These are phyloP conservation scores for Fusarium phyllophilum DNA, from an alignment of 2,329 filamentous ascomycete species.

Conservation along the genomic window DNA sequence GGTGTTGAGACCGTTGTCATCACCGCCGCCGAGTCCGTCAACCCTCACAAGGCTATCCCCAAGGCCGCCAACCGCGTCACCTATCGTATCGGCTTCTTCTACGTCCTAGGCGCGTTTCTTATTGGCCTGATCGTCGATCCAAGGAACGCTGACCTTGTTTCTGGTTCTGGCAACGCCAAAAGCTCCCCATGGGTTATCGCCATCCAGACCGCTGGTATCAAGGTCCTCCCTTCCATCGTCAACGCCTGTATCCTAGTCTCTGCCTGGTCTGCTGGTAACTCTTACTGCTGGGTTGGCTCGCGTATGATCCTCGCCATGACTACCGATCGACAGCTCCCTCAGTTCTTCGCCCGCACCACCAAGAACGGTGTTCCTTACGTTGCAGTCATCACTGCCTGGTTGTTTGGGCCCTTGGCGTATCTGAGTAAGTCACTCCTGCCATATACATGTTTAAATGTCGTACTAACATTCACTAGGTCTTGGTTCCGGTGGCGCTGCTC, in stretches of 20 bases:
- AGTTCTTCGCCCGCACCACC: conserved; percentile 67
- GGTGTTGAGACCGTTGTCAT: conserved; percentile 54
- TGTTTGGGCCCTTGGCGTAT: conserved; percentile 74
- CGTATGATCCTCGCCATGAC: conserved; percentile 77
- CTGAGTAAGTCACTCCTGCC: conserved; percentile 64
- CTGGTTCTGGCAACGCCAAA: conserved; percentile 51
- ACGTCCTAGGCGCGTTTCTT: conserved; percentile 66
- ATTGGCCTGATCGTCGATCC: conserved; percentile 71
- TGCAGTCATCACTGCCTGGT: conserved; percentile 63
- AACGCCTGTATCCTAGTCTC: conserved; percentile 75
- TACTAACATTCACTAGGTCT: conserved; percentile 18
- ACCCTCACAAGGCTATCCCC: conserved; percentile 70
- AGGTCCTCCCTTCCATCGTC: conserved; percentile 71
- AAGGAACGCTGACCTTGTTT: conserved; percentile 67
- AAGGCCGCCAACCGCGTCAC: conserved; percentile 69
- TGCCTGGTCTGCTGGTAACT: conserved; percentile 70
- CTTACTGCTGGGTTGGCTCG: conserved; percentile 64
- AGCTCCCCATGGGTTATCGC: conserved; percentile 75
- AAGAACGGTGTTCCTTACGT: conserved; percentile 69
- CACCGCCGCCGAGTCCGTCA: conserved; percentile 70
- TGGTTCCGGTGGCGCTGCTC: conserved; percentile 60
- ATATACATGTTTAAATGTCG: accelerated
- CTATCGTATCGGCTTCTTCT: conserved; percentile 69
- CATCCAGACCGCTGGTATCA: conserved; percentile 74
- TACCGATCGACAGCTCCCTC: conserved; percentile 72